Base-by-base conservation (phyloP, 139 green algal genomes). In the Micractinium conductrix region DNA sequence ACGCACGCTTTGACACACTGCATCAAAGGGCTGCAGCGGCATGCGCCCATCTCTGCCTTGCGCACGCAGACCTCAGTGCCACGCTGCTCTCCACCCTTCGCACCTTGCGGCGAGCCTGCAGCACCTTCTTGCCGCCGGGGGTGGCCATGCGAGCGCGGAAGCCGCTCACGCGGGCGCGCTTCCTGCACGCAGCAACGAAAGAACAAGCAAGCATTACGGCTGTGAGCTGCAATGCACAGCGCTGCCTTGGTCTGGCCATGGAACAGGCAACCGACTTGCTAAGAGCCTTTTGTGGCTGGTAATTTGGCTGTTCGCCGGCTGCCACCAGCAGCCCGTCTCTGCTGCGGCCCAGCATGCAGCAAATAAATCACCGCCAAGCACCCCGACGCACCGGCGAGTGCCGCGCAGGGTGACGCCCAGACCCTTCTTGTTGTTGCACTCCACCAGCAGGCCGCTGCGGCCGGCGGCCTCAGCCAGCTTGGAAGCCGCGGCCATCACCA, bases 341-440 rank as follows among this genome's bases (percentile, higher is more conserved):
- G n/a, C n/a, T n/a, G n/a, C n/a, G n/a, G n/a, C n/a, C n/a, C 45
- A 53, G 24, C 26, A 74, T 28, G 65, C 40, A 71, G 26, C n/a
- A n/a, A n/a, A n/a, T n/a, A n/a, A n/a, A n/a, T n/a, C n/a, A n/a
- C n/a, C n/a, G n/a, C n/a, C n/a, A 33, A 60, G 63, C n/a, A n/a
- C n/a, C n/a, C n/a, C 21, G 22, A 43, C 89, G 37, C 75, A 94
- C 88, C 92, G 91, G 75, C 90, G 88, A 65, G 87, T 95, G 81
- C 93, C 93, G 43, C 87, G 78, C 80, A 92, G 89, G 7, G 92
- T 95, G 80, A 86, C 90, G 14, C 88, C 93, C 71, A 94, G 87
- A 24, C 89, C 91, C 79, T 94, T 95, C 87, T 93, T 94, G 70
- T 80, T 89, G 65, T 94, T 94, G 71, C 89, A 91, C 73, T 95